Percentiles rank a stretch among this genome's conserved stretches.
phyloP scores from a whole-genome alignment of 352 stramenopile species.

The Globisporangium cystogenes region DNA sequence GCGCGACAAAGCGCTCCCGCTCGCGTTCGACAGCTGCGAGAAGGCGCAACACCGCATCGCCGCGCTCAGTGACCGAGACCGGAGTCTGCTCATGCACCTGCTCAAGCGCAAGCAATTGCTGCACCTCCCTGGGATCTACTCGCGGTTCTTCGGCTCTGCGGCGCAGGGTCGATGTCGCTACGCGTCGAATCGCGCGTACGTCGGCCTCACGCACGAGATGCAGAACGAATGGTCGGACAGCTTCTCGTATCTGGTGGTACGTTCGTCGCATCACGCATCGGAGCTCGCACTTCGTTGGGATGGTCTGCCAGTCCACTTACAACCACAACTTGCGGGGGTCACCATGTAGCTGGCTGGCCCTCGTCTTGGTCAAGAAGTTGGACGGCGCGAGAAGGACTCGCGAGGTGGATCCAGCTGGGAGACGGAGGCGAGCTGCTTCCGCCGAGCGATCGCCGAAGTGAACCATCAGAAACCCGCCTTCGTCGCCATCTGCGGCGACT shows the following conservation, averaged over 20 bases:
- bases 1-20: constrained; percentile 20
- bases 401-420: constrained; percentile 45
- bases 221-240: constrained; percentile 72
- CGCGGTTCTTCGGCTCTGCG: constrained; percentile 56
- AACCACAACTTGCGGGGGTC: not conserved
- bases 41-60: constrained; percentile 34
- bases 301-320: not conserved
- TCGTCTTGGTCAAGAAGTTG: constrained; percentile 27
- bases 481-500: constrained; percentile 61
- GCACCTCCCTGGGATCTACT: constrained; percentile 62
- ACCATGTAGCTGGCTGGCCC: constrained; percentile 43
- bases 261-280: constrained; percentile 1
- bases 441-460: constrained; percentile 32
- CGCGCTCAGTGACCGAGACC: constrained; percentile 22
- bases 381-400: constrained; percentile 23
- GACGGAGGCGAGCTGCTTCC: constrained; percentile 32
- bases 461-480: constrained; percentile 56
- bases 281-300: not conserved
- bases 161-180: constrained; percentile 52
- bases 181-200: constrained; percentile 43
- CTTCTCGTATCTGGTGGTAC: constrained; percentile 68
- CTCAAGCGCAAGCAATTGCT: constrained; percentile 70
- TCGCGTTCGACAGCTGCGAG: constrained; percentile 14
- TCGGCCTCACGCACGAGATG: constrained; percentile 57
- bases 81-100: constrained; percentile 67